These are phyloP conservation scores for Oryza longistaminata DNA, from an alignment of 176 grass and related monocot genomes.

Conservation along the genomic window DNA sequence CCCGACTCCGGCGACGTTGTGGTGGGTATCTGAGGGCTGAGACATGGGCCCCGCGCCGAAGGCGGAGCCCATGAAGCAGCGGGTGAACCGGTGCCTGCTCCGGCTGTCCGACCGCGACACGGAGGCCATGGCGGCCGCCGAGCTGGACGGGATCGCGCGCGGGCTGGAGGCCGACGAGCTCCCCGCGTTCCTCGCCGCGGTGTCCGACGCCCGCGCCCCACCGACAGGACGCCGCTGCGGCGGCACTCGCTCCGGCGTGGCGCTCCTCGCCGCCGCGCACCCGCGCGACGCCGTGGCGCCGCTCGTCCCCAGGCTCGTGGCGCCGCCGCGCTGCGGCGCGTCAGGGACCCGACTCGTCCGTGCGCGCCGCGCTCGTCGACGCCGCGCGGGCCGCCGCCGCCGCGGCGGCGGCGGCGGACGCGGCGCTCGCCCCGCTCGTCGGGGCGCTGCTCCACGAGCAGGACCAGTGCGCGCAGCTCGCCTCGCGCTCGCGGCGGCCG, in stretches of 20 bases:
- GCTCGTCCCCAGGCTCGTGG: constrained; percentile 67
- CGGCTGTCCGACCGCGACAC: constrained; percentile 89
- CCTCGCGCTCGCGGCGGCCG: constrained; percentile 61
- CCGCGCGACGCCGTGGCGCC: constrained; percentile 60
- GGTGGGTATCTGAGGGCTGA: neutral
- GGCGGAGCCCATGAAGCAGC: constrained; percentile 70
- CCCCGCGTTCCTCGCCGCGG: constrained; percentile 59
- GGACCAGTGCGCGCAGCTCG: constrained; percentile 81
- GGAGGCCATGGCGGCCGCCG: constrained; percentile 86
- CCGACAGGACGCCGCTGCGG: constrained; percentile 76
- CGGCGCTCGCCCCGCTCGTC: constrained; percentile 46
- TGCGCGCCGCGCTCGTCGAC: constrained; percentile 81
- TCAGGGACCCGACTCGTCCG: constrained; percentile 91
- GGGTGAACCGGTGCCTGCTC: constrained; percentile 84
- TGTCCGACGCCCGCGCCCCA: constrained; percentile 78
- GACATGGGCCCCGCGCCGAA: constrained; percentile 39
- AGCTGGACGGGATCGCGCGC: constrained; percentile 80
- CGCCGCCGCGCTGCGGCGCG: constrained; percentile 70
- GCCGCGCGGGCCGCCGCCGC: constrained; percentile 78
- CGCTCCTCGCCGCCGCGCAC: constrained; percentile 60
- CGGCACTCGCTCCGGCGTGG: constrained; percentile 84
- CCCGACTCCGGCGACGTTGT: neutral
- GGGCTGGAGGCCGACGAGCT: constrained; percentile 65
- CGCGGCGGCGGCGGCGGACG: constrained; percentile 18
- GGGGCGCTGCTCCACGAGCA: constrained; percentile 89